Evolutionary conservation across 495 filamentous ascomycete genomes (phyloP), one percentile per base, ranked within the genome.

Genomic region (Penicillium egyptiacum): DNA sequence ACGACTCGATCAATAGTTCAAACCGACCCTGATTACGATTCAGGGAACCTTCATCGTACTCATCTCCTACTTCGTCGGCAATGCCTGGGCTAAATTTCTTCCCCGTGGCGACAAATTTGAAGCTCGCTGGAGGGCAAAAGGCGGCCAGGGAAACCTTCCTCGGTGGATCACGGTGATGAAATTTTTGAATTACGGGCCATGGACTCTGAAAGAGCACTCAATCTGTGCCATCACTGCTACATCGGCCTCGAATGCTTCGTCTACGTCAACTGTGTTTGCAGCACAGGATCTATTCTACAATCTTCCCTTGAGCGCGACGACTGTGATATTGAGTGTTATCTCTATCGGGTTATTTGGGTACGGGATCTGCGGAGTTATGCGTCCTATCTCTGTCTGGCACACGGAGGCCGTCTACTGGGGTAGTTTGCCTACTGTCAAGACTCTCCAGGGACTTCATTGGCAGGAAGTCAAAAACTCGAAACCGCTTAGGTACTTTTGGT

Each of bases 341-440:
- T 75, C 71, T 3, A 70, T 75, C 16, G 65, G 65, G 2, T 56
- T 83, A 9, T 76, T 83, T 46, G 82, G 82, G 0, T 86, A 80
- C 47, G 82, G 81, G 5, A 60, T 84, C 44, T 75, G 75, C 39
- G 83, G 82, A 4, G 30, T 85, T 11, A 63, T 84, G 59, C 76
- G 83, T 1, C 72, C 75, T 5, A 71, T 81, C 16, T 65, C 78
- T 20, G 80, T 86, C 30, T 83, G 78, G 59, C 82, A 81, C 19
- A 71, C 74, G 0, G 79, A 82, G 37, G 77, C 79, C 45, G 70
- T 76, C 16, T 76, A 73, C 60, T 73, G 70, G 72, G 48, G 53
- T 22, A 73, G 62, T 5, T 44, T 76, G 35, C 73, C 73, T 9
- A 59, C 58, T 0, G 67, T 73, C 1, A 69, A 68, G 45, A 49